Base-by-base conservation (phyloP, 2,329 filamentous ascomycete genomes). In the Bimuria novae-zelandiae region DNA sequence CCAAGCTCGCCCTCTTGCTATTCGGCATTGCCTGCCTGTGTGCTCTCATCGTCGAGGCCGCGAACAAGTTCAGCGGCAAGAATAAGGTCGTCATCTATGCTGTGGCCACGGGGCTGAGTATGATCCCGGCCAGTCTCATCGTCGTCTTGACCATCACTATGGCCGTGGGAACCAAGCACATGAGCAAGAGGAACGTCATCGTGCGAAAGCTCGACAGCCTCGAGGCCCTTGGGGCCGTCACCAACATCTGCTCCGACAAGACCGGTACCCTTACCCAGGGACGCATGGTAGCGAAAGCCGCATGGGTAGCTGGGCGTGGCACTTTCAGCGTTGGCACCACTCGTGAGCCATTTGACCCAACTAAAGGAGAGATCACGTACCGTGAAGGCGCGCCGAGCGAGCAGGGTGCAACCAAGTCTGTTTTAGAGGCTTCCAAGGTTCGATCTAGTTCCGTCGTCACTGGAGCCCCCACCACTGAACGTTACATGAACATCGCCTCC, bases 111-210 rank as follows among this genome's bases (percentile, higher is more conserved):
- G 70, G 70, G 45, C 61, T 73, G 11, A 63, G 59, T 37, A 73
- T 74, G 70, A 73, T 74, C 55, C 71, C 71, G 5, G 71, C 69
- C 8, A 67, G 62, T 7, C 57, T 73, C 3, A 67, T 69, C 36
- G 71, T 70, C 7, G 70, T 74, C 4, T 55, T 74, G 19, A 74
- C 71, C 0, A 74, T 74, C 39, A 74, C 71, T 2, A 71, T 74
- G 65, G 70, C 69, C 17, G 67, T 63, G 12, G 71, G 71, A 5
- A 74, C 68, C 16, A 73, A 70, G 46, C 62, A 59, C 19, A 74
- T 74, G 71, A 61, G 65, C 16, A 64, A 70, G 27, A 59, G 67
- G 17, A 64, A 73, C 44, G 71, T 74, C 19, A 66, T 74, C 45
- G 69, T 70, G 25, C 65, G 71, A 37, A 74, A 73, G 45, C 64